A percentile compares a stretch with the other conserved stretches of the same genome.
phyloP scores from a whole-genome alignment of 139 green algal species.

The Pleodorina starrii region DNA sequence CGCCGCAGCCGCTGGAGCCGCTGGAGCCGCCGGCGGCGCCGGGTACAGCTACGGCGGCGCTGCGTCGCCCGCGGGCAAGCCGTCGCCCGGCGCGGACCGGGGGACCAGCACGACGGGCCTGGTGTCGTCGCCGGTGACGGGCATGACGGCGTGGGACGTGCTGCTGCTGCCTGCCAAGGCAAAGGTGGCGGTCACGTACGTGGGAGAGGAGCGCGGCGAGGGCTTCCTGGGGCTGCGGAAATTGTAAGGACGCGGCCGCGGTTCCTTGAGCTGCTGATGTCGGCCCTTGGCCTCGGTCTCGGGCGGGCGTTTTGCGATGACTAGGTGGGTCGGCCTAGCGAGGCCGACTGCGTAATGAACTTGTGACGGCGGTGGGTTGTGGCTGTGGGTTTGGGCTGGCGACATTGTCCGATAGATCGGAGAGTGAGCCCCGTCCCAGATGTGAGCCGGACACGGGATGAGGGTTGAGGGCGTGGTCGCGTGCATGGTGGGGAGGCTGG shows the following conservation, averaged over 20 bases:
- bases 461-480: too few species aligned
- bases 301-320: too few species aligned
- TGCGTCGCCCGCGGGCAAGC: neutral
- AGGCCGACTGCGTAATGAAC: too few species aligned
- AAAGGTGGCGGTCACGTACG: conserved; percentile 45
- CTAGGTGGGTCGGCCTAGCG: too few species aligned
- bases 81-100: neutral
- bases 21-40: neutral
- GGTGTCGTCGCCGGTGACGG: neutral
- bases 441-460: too few species aligned
- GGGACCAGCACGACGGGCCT: conserved; percentile 43
- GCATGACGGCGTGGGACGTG: conserved; percentile 41
- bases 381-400: too few species aligned
- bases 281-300: too few species aligned
- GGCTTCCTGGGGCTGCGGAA: conserved; percentile 44
- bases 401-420: too few species aligned
- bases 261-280: too few species aligned
- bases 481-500: too few species aligned
- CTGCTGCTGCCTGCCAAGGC: conserved; percentile 34
- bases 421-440: too few species aligned
- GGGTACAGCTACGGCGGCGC: neutral
- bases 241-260: conserved; percentile 23
- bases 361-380: too few species aligned
- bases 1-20: neutral
- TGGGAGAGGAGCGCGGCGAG: conserved; percentile 45